Evolutionary conservation across 2,329 filamentous ascomycete genomes (phyloP), one percentile per base, ranked within the genome.

Genomic region (Penicillium capsulatum): DNA sequence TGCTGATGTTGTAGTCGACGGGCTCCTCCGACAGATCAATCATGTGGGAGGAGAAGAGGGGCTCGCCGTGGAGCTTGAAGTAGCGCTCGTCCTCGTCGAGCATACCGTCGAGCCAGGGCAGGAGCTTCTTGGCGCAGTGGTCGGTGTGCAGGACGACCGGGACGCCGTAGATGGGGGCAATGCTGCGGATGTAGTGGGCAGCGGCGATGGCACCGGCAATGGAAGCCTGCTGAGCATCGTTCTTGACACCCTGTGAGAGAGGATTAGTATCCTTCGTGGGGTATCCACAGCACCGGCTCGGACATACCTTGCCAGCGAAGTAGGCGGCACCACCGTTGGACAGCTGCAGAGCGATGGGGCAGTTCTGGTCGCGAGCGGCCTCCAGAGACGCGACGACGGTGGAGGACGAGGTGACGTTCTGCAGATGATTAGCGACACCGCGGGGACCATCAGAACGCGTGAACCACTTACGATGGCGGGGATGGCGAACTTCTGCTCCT

Each of bases 61-160:
- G 91, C 71, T 90, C 85, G 72, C 86, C 86, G 67, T 91, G 81
- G 66, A 80, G 69, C 83, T 96, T 94, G 84, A 94, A 96, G 77
- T 90, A 91, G 45, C 75, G 77, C 81, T 97, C 92, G 63, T 97
- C 92, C 58, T 83, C 91, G 50, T 92, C 89, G 58, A 97, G 72
- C 83, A 96, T 90, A 67, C 90, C 90, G 64, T 96, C 90, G 66
- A 97, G 76, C 91, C 91, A 97, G 48, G 92, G 92, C 42, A 97
- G 83, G 44, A 97, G 87, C 83, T 97, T 97, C 86, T 97, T 97
- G 66, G 92, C 91, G 73, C 91, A 95, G 78, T 97, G 92, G 70
- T 98, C 92, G 66, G 91, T 94, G 81, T 96, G 90, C 45, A 97
- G 82, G 59, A 97, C 76, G 57, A 95, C 88, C 61, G 91, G 91